These are phyloP conservation scores for Juncus inflexus DNA, from an alignment of 176 grass and related monocot genomes.

Conservation along the genomic window DNA sequence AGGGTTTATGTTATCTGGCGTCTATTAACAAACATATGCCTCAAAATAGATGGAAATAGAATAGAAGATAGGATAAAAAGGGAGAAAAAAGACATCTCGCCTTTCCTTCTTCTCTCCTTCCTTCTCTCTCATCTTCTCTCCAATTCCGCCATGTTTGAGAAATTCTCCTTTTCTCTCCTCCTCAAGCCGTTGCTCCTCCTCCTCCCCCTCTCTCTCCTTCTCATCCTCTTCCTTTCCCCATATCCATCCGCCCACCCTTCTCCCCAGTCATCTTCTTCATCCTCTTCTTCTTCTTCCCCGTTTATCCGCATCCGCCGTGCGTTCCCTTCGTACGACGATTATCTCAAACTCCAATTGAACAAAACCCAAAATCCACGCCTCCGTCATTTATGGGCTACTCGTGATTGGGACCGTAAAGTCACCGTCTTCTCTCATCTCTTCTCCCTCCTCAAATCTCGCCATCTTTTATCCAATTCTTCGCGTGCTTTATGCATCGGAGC, in stretches of 20 bases:
- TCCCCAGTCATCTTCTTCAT: constrained; percentile 27
- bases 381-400: constrained; percentile 77
- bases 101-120: too few relatives aligned
- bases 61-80: too few relatives aligned
- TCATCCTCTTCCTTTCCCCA: constrained; percentile 34
- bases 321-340: constrained; percentile 79
- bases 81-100: too few relatives aligned
- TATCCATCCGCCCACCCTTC: neutral
- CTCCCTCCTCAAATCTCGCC: constrained; percentile 20
- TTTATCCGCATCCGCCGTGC: constrained; percentile 72
- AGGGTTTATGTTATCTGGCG: too few relatives aligned
- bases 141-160: too few relatives aligned
- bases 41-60: too few relatives aligned
- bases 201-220: constrained; percentile 26
- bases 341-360: constrained; percentile 84
- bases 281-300: constrained; percentile 19
- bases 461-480: constrained; percentile 58
- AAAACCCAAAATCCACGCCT: constrained; percentile 90
- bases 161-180: neutral
- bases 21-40: too few relatives aligned
- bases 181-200: constrained; percentile 34
- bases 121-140: too few relatives aligned
- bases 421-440: constrained; percentile 56
- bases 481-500: constrained; percentile 78
- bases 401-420: constrained; percentile 85